phyloP scores from a whole-genome alignment of 352 stramenopile genomes.

The Pythium apleroticum region DNA sequence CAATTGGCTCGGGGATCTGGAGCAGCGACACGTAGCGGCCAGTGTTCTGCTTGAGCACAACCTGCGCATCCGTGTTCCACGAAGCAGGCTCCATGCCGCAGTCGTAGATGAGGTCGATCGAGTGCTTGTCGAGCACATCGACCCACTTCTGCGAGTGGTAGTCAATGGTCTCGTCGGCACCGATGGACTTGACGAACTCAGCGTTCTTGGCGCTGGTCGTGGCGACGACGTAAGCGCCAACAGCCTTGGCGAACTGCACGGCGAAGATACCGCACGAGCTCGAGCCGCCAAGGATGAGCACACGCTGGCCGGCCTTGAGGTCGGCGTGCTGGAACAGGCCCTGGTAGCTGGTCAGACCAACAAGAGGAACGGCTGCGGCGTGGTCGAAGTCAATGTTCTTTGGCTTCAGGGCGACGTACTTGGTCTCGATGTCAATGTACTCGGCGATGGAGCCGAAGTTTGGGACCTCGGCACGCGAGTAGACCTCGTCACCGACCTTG shows the following conservation, averaged over 20 bases:
- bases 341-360: conserved; percentile 38
- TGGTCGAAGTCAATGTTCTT: conserved; percentile 38
- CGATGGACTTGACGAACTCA: conserved; percentile 33
- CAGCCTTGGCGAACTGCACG: conserved; percentile 19
- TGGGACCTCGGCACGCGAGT: conserved; percentile 18
- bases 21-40: conserved; percentile 43
- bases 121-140: conserved; percentile 25
- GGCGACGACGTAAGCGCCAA: conserved; percentile 23
- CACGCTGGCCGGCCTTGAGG: conserved; percentile 14
- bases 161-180: conserved; percentile 41
- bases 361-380: conserved; percentile 33
- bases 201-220: conserved; percentile 38
- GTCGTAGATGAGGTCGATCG: conserved; percentile 27
- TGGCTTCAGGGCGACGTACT: conserved; percentile 41
- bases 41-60: conserved; percentile 34
- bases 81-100: conserved; percentile 29
- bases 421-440: conserved; percentile 33
- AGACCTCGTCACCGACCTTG: conserved; percentile 22
- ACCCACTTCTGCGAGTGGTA: conserved; percentile 43
- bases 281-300: conserved; percentile 40
- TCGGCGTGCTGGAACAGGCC: conserved; percentile 23
- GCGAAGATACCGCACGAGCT: conserved; percentile 39
- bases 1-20: conserved; percentile 37
- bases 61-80: conserved; percentile 39
- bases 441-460: conserved; percentile 34